phyloP scores from a whole-genome alignment of 371 early-diverging fungal genomes.

The Mortierella sp. region DNA sequence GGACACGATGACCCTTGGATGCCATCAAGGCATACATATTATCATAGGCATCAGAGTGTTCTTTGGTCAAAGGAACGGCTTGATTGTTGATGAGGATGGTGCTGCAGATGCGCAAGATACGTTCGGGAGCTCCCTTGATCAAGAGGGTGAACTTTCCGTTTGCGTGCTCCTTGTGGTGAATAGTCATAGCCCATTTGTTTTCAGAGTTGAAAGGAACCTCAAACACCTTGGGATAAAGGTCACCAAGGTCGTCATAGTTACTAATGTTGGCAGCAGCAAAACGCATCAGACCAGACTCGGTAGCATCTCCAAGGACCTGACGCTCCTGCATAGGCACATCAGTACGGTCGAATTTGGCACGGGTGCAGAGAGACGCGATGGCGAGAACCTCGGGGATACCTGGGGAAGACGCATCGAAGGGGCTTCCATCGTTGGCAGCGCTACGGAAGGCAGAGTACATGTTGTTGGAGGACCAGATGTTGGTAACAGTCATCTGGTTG shows the following conservation, averaged over 20 bases:
- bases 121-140: slow-evolving; percentile 97
- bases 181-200: slow-evolving; percentile 95
- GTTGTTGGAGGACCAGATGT: slow-evolving; percentile 83
- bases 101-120: slow-evolving; percentile 83
- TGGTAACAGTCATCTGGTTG: slow-evolving; percentile 95
- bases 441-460: slow-evolving; percentile 73
- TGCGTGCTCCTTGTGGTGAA: slow-evolving; percentile 79
- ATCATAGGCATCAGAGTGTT: slow-evolving; percentile 71
- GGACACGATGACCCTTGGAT: slow-evolving; percentile 92
- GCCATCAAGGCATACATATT: slow-evolving; percentile 89
- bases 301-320: slow-evolving; percentile 89
- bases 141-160: slow-evolving; percentile 78
- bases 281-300: slow-evolving; percentile 90
- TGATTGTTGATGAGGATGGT: slow-evolving; percentile 67
- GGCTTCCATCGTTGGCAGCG: slow-evolving; percentile 54
- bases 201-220: slow-evolving; percentile 97
- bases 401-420: slow-evolving; percentile 59
- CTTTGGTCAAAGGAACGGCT: slow-evolving; percentile 67
- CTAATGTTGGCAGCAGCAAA: slow-evolving; percentile 77
- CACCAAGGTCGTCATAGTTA: slow-evolving; percentile 74
- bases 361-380: slow-evolving; percentile 81
- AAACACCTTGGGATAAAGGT: slow-evolving; percentile 86
- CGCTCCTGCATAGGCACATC: slow-evolving; percentile 86
- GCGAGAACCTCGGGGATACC: slow-evolving; percentile 80
- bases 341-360: slow-evolving; percentile 88